phyloP scores from a whole-genome alignment of 768 basidiomycete species.

The Lactarius tabidus region DNA sequence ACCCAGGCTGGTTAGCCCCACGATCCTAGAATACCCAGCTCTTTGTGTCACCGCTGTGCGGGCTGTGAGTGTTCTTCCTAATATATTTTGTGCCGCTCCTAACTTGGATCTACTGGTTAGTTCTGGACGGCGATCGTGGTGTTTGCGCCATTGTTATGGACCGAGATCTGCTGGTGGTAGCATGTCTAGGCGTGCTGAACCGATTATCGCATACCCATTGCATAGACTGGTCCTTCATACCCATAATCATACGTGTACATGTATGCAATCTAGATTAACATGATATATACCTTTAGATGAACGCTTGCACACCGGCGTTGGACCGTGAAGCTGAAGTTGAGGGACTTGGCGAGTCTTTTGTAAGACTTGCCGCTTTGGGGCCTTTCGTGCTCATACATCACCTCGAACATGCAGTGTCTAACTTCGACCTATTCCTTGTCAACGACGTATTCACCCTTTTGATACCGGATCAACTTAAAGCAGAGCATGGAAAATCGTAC shows the following conservation, averaged over 20 bases:
- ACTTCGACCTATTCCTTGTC: too few species aligned
- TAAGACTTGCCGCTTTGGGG: too few species aligned
- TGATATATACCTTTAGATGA: not conserved
- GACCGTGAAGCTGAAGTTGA: too few species aligned
- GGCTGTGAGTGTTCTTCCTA: conserved; percentile 48
- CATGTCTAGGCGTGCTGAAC: not conserved
- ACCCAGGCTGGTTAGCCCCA: conserved; percentile 39
- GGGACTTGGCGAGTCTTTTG: too few species aligned
- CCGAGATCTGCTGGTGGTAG: conserved; percentile 75
- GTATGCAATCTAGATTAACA: conserved; percentile 3
- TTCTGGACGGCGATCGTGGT: conserved; percentile 92
- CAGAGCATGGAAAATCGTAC: too few species aligned
- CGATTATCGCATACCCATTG: not conserved
- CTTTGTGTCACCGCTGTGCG: conserved; percentile 56
- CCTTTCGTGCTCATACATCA: too few species aligned
- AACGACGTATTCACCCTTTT: too few species aligned
- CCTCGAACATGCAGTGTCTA: too few species aligned
- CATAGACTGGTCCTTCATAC: not conserved
- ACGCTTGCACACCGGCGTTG: too few species aligned
- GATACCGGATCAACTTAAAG: too few species aligned
- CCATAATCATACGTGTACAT: not conserved
- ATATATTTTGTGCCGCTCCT: not conserved
- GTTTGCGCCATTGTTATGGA: conserved; percentile 83
- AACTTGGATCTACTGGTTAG: conserved; percentile 36
- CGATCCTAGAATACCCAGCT: conserved; percentile 62